These are phyloP conservation scores for Periconia sp. DNA, from an alignment of 2,329 filamentous ascomycete genomes.

Conservation along the genomic window DNA sequence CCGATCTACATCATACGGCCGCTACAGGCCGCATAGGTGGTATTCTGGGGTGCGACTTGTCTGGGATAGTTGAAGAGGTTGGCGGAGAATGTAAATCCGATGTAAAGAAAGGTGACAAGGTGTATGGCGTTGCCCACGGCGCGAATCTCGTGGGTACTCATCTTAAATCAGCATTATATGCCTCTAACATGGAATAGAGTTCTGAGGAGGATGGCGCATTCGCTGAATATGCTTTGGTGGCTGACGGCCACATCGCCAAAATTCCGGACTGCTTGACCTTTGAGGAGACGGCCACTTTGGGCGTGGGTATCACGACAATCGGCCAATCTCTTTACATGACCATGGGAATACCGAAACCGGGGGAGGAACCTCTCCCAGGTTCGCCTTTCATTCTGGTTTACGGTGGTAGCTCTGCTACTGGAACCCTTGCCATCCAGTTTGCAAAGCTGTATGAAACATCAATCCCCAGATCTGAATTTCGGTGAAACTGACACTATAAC, in stretches of 20 bases:
- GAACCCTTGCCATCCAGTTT: conserved; percentile 51
- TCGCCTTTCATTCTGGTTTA: conserved; percentile 51
- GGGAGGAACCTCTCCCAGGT: conserved; percentile 42
- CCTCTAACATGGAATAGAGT: neutral
- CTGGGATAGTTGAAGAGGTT: conserved; percentile 53
- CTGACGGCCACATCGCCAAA: conserved; percentile 51
- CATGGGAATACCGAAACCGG: conserved; percentile 46
- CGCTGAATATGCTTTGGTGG: conserved; percentile 56
- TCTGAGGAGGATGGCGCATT: conserved; percentile 54
- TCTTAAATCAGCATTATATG: neutral
- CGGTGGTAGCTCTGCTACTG: conserved; percentile 55
- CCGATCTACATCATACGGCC: conserved; percentile 54
- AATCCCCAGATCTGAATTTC: conserved; percentile 49
- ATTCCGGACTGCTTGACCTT: conserved; percentile 53
- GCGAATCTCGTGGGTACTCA: conserved; percentile 5
- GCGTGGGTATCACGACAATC: conserved; percentile 55
- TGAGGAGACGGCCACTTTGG: conserved; percentile 57
- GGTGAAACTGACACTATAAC: conserved; percentile 53
- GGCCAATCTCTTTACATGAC: conserved; percentile 52
- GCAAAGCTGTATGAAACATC: conserved; percentile 54
- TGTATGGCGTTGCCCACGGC: conserved; percentile 54
- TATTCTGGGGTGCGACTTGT: conserved; percentile 49
- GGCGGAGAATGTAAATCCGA: conserved; percentile 48
- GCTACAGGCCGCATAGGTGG: conserved; percentile 13
- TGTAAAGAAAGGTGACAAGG: conserved; percentile 53